phyloP scores from a whole-genome alignment of 192 early-diverging fungal genomes.

The Geranomyces michiganensis region DNA sequence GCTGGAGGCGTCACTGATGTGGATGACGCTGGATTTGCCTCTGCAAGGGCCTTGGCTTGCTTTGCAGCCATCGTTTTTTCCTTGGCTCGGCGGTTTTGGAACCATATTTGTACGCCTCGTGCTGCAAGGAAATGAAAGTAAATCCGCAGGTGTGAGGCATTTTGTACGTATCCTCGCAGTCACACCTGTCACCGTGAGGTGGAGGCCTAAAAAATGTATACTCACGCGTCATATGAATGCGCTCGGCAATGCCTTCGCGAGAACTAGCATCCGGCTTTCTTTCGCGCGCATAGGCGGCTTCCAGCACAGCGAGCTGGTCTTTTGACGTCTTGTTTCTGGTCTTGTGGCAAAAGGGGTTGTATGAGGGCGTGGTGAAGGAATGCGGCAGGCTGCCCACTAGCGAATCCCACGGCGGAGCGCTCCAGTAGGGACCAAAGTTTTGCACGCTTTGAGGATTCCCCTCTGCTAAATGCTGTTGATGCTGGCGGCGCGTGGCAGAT shows the following conservation, averaged over 20 bases:
- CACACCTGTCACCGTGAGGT: too few relatives aligned
- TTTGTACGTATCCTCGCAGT: too few relatives aligned
- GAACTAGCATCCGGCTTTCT: conserved; percentile 83
- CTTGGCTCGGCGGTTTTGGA: conserved; percentile 89
- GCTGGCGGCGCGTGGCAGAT: too few relatives aligned
- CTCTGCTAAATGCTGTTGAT: too few relatives aligned
- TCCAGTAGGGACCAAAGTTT: too few relatives aligned
- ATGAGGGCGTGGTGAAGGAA: background rate
- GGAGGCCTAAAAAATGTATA: background rate
- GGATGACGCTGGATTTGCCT: background rate
- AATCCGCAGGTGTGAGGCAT: too few relatives aligned
- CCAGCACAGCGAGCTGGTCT: conserved; percentile 73
- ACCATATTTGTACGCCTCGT: conserved; percentile 93
- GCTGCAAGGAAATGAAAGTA: conserved; percentile 28
- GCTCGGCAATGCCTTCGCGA: conserved; percentile 73
- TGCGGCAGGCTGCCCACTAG: too few relatives aligned
- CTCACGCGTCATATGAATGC: conserved; percentile 78
- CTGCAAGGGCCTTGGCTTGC: background rate
- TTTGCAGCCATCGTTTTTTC: conserved; percentile 48
- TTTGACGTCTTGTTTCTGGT: conserved; percentile 69
- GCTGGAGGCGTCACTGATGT: background rate
- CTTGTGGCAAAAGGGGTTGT: conserved; percentile 46
- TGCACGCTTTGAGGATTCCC: too few relatives aligned
- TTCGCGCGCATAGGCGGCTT: conserved; percentile 74
- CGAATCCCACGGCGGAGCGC: too few relatives aligned